Base-by-base conservation (phyloP, 169 alveolate genomes). In the Eimeria brunetti region DNA sequence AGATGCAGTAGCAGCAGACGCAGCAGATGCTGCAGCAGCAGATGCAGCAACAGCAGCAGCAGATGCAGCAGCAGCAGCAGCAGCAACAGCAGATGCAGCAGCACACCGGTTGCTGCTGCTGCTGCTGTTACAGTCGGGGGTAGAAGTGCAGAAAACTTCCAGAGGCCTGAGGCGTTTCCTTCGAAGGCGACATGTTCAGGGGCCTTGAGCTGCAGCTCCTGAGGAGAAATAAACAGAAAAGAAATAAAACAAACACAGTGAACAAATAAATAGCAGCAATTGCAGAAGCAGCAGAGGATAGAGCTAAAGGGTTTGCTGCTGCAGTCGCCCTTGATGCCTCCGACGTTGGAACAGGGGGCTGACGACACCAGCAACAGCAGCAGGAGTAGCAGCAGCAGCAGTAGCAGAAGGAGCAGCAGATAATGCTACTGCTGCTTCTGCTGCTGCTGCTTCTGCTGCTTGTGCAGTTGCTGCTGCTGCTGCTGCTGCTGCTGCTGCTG, bases 111-210 rank as follows among this genome's bases (percentile, higher is more conserved):
- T 41, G 84, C 53, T 2, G 84, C 84, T 73, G n/a, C 56, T 1
- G 4, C n/a, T 73, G 51, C 30, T 8, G 58, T 36, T 5, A 73
- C 53, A 22, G 49, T 36, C 30, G 84, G 84, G 46, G 24, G n/a
- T 5, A 83, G 49, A 9, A 83, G 69, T 30, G 60, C 90, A 49
- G 90, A 83, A 53, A 83, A 83, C n/a, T 83, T 83, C 90, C 90
- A 83, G 16, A 83, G 90, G 53, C 73, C 75, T 3, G 16, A 64
- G 16, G 33, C 33, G 62, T 56, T 83, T 16, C 73, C 90, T 12
- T 27, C 73, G n/a, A 83, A 83, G 27, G 30, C 9, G 12, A 64
- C 18, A 7, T 83, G 53, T 56, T 83, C 90, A 36, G 90, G 90
- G 16, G 90, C 73, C 33, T 44, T 49, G 9, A 53, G 12, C 12